These are phyloP conservation scores for Phaeosphaeria sp. DNA, from an alignment of 2,329 filamentous ascomycete species.

Conservation along the genomic window DNA sequence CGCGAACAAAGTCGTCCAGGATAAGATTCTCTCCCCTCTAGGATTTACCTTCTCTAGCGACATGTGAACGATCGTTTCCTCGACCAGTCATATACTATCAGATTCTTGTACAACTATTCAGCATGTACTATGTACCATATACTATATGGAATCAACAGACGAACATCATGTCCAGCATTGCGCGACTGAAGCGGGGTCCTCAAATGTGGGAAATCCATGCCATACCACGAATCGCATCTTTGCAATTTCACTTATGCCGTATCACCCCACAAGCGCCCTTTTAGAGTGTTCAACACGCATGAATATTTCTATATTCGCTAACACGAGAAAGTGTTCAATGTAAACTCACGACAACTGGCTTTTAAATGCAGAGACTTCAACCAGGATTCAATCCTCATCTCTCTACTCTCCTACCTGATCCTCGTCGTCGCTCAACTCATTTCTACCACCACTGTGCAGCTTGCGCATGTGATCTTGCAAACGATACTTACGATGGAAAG, in stretches of 20 bases:
- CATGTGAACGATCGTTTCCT: constrained; percentile 4
- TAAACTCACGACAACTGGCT: too few relatives aligned
- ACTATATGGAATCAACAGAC: not conserved
- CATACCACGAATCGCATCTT: not conserved
- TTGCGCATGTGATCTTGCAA: constrained; percentile 1
- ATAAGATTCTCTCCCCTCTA: constrained; percentile 70
- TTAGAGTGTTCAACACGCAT: too few relatives aligned
- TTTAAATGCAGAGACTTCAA: too few relatives aligned
- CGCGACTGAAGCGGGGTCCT: not conserved
- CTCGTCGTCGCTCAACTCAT: not conserved
- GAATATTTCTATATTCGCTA: not conserved
- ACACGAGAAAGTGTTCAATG: not conserved
- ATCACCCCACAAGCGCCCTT: too few relatives aligned
- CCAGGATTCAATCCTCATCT: too few relatives aligned
- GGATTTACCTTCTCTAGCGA: constrained; percentile 40
- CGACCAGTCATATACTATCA: not conserved
- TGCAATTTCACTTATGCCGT: not conserved
- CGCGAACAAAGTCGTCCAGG: constrained; percentile 75
- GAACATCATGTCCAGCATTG: not conserved
- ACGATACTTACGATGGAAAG: constrained; percentile 5
- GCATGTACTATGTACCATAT: constrained; percentile 2
- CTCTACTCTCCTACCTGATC: not conserved
- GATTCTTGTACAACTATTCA: constrained; percentile 1
- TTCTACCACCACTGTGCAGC: not conserved
- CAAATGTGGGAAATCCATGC: not conserved